phyloP scores from a whole-genome alignment of 768 basidiomycete species.

The Nidularia pulvinata region DNA sequence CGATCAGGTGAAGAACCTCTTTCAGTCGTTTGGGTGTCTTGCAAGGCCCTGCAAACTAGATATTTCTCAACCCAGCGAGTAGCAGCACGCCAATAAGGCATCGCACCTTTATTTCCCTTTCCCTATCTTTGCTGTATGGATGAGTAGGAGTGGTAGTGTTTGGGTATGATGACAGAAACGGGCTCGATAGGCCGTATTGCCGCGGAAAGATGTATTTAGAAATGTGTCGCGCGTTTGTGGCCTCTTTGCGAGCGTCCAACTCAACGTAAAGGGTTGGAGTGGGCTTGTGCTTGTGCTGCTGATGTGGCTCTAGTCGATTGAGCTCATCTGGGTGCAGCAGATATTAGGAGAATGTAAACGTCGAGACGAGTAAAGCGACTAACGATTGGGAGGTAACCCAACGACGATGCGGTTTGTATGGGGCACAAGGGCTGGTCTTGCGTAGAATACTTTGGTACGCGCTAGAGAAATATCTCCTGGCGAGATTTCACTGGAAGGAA shows the following conservation, averaged over 20 bases:
- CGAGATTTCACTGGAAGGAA: conserved; percentile 25
- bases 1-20: conserved; percentile 47
- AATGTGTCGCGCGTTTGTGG: conserved; percentile 56
- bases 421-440: conserved; percentile 53
- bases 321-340: conserved; percentile 52
- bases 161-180: conserved; percentile 38
- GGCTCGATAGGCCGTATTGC: conserved; percentile 67
- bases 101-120: conserved; percentile 67
- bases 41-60: conserved; percentile 36
- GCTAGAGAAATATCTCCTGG: conserved; percentile 46
- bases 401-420: conserved; percentile 49
- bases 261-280: conserved; percentile 28
- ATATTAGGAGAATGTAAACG: too few relatives aligned
- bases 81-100: conserved; percentile 1
- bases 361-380: conserved; percentile 9
- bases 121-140: conserved; percentile 59
- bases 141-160: conserved; percentile 27
- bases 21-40: conserved; percentile 81
- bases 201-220: conserved; percentile 87
- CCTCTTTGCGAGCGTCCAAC: conserved; percentile 44
- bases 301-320: conserved; percentile 52
- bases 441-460: conserved; percentile 68
- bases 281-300: conserved; percentile 20
- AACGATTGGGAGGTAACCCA: conserved; percentile 73
- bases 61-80: neutral